Base-by-base conservation (phyloP, 1,284 basidiomycete species). In the Ceratobasidium sp. region DNA sequence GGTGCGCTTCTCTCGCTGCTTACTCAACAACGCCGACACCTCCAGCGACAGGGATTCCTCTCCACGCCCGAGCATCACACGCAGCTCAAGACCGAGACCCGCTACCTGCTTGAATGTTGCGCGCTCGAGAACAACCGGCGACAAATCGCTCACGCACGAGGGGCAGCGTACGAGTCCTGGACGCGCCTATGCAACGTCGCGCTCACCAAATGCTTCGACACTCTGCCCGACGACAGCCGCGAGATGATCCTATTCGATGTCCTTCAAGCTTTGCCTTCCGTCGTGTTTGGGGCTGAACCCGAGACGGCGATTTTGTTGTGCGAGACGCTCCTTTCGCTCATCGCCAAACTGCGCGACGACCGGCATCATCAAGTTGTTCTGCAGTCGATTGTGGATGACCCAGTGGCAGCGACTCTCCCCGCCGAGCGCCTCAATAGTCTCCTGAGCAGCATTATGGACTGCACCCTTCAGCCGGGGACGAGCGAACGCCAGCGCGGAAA, bases 401-500 rank as follows among this genome's bases (percentile, higher is more conserved):
- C 83, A 0, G 84, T 87, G 22, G 83, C 86, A 6, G 87, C 87
- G 0, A 82, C 86, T 12, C 78, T 95, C 13, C 93, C 94, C 1
- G 85, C 87, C 0, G 96, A 98, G 75, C 85, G 93, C 35, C 80
- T 98, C 6, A 86, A 87, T 68, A 79, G 85, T 0, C 86, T 95
- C 38, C 82, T 98, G n/a, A 86, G 88, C 35, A 87, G 84, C 72
- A 82, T 95, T 29, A 76, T 97, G 69, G 89, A 93, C 70, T 91
- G 89, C 47, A 85, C 95, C 57, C 76, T 92, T 62, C 87, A 91
- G 70, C 89, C 86, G 65, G 91, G 90, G 68, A 90, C 88, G 3
- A 85, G 90, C n/a, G 93, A 95, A 74, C 82, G 92, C 56, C 90
- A 95, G n/a, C 88, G 96, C n/a, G 96, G 96, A 12, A 98, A 98